Base-by-base conservation (phyloP, 1,284 basidiomycete genomes). In the Cryptococcus deneoformans region DNA sequence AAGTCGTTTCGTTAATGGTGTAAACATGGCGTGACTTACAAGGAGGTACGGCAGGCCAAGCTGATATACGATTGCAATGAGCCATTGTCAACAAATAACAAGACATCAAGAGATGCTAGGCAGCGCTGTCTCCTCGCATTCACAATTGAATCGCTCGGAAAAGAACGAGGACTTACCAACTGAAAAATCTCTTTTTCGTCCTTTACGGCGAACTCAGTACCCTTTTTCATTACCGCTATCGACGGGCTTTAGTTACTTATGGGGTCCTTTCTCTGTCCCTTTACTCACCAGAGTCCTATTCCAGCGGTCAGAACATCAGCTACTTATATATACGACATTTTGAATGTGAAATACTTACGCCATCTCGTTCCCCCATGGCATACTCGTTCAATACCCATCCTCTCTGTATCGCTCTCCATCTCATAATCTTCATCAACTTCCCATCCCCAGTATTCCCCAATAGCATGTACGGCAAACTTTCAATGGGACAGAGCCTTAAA, bases 331-430 rank as follows among this genome's bases (percentile, higher is more conserved):
- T 20, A 20, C 20, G 20, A 20, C 20, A 20, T 20, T 20, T 20
- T 20, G 20, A 20, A 20, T 20, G 20, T 20, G 20, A 20, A 20
- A 20, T 20, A 20, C 20, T 20, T 20, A 20, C 20, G 20, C 20
- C 20, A 20, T 20, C 20, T 20, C 20, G 20, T 20, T 20, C 20
- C 20, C 20, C 38, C 57, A 50, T 40, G 59, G 53, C 39, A 57
- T 74, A 72, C 61, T 70, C 72, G 59, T 74, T 72, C 57, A 74
- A 50, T 9, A 64, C 58, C 65, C 63, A 67, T 2, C 64, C 66
- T 56, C 65, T 68, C 10, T 50, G 34, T n/a, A 60, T 59, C 12
- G 71, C 71, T 16, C 56, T 58, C 12, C 45, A 40, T 37, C 70
- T 56, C 34, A 73, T 44, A 24, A 66, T 66, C 60, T 67, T 71